These are phyloP conservation scores for Solanum ahanhuiri DNA, from an alignment of 257 asterid genomes.

Conservation along the genomic window DNA sequence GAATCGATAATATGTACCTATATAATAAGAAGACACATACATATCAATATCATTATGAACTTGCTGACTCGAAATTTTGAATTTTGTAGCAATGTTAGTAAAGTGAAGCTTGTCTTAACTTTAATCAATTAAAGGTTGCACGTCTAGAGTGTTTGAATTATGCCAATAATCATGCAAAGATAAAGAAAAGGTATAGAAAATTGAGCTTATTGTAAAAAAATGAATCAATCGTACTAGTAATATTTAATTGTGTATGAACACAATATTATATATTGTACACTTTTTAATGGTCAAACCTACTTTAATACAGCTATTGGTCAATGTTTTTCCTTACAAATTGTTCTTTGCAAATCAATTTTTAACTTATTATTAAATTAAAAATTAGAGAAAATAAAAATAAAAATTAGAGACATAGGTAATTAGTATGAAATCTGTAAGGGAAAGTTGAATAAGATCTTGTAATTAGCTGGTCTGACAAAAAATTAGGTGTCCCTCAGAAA, in stretches of 20 bases:
- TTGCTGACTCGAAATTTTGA: not conserved
- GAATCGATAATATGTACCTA: not conserved
- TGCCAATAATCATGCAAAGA: not conserved
- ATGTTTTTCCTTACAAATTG: not conserved
- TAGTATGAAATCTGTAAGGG: not conserved
- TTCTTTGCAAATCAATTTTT: not conserved
- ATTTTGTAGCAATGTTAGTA: not conserved
- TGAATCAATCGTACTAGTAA: not conserved
- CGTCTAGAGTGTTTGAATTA: not conserved
- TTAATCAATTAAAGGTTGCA: not conserved
- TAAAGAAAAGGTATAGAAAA: not conserved
- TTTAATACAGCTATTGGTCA: not conserved
- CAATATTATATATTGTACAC: not conserved
- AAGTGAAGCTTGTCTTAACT: conserved; percentile 5
- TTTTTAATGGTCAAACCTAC: not conserved
- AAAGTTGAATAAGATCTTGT: not conserved
- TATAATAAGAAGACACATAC: not conserved
- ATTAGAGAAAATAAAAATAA: not conserved
- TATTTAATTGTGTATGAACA: not conserved
- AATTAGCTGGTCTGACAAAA: not conserved
- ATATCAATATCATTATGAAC: not conserved
- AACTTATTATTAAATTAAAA: not conserved
- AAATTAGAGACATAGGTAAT: not conserved
- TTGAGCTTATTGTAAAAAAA: not conserved
- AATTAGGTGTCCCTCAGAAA: not conserved